phyloP scores from a whole-genome alignment of 2,329 filamentous ascomycete species.

The Verticillium nubilum region DNA sequence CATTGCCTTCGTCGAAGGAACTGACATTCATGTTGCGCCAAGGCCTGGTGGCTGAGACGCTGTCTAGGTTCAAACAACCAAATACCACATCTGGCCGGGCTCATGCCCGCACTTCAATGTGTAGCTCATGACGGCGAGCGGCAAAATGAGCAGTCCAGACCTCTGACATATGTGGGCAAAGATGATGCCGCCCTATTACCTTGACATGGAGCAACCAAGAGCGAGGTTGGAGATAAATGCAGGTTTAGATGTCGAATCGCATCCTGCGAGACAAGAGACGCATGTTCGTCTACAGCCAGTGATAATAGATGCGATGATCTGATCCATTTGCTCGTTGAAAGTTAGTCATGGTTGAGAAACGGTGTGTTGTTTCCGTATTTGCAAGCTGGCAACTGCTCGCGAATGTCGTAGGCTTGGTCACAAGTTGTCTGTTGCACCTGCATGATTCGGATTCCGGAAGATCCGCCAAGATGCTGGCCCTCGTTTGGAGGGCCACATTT shows the following conservation, averaged over 20 bases:
- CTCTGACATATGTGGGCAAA: not conserved
- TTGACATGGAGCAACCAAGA: not conserved
- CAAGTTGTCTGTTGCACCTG: too few species aligned
- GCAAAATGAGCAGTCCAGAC: constrained; percentile 56
- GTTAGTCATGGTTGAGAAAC: too few species aligned
- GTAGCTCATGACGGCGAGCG: constrained; percentile 62
- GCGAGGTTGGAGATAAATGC: not conserved
- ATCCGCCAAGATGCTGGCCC: too few species aligned
- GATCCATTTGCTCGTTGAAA: too few species aligned
- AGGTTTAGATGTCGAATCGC: not conserved
- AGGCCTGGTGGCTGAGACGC: constrained; percentile 49
- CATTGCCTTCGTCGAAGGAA: constrained; percentile 50
- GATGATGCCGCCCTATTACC: not conserved
- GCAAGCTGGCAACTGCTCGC: too few species aligned
- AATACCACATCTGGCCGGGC: constrained; percentile 70
- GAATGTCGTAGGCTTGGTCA: too few species aligned
- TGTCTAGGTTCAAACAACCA: constrained; percentile 64
- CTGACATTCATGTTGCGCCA: not conserved
- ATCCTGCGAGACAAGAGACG: not conserved
- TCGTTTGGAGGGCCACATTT: too few species aligned
- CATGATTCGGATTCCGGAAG: too few species aligned
- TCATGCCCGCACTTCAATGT: constrained; percentile 45
- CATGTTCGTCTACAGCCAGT: too few species aligned
- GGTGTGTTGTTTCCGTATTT: too few species aligned
- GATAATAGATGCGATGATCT: too few species aligned